Conservation (phyloP, 2,329 filamentous ascomycete genomes). For the Clarireedia monteithiana region DNA sequence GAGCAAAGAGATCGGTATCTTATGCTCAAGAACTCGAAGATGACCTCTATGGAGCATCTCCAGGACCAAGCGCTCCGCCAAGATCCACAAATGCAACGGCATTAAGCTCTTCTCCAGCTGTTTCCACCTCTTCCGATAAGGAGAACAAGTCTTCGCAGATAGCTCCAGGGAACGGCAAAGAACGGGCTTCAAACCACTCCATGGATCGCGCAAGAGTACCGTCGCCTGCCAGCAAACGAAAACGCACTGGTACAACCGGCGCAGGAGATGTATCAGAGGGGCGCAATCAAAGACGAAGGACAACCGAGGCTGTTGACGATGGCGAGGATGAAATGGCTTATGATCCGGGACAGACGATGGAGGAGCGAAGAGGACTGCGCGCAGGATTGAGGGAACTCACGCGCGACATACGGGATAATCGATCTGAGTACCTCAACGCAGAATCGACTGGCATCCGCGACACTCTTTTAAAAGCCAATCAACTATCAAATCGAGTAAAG, state of each 20-base stretch:
- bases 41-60: conserved; percentile 27
- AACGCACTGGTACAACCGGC: conserved; percentile 16
- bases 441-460: conserved; percentile 58
- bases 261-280: conserved; percentile 16
- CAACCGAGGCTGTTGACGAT: conserved; percentile 26
- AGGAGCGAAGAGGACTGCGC: conserved; percentile 64
- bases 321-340: conserved; percentile 44
- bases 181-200: conserved; percentile 20
- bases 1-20: background rate
- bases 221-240: conserved; percentile 18
- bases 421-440: conserved; percentile 60
- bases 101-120: conserved; percentile 24
- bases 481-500: conserved; percentile 59
- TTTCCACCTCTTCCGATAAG: conserved; percentile 38
- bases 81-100: conserved; percentile 21
- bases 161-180: conserved; percentile 36
- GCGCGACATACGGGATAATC: conserved; percentile 54
- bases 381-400: conserved; percentile 61
- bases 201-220: conserved; percentile 30
- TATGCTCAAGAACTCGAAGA: conserved; percentile 12
- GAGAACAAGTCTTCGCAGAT: conserved; percentile 34
- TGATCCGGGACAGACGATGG: conserved; percentile 74
- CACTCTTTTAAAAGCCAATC: conserved; percentile 58
- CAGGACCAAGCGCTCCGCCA: conserved; percentile 18
- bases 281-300: conserved; percentile 22